Base-by-base conservation (phyloP, 1,284 basidiomycete species). In the Cerioporus squamosus region DNA sequence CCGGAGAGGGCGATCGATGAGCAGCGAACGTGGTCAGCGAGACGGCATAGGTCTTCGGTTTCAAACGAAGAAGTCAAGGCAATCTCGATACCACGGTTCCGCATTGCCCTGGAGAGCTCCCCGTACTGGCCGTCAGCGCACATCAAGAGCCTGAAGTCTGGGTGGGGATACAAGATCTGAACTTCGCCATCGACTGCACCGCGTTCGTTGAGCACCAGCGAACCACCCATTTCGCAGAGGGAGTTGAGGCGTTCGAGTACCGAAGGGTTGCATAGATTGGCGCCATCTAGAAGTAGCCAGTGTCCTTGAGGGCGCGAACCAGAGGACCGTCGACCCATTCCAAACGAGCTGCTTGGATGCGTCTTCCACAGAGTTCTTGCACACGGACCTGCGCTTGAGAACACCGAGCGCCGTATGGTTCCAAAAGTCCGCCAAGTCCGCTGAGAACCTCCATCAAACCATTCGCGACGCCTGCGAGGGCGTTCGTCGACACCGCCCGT, bases 241-340 rank as follows among this genome's bases (percentile, higher is more conserved):
- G 95, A 97, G 73, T 99, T 99, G 44, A 99, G 85, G 23, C 97
- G 87, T 78, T 99, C 97, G 24, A 99, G 85, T 5, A 99, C 96
- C 2, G 96, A 97, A 2, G 97, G 90, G 60, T 85, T 95, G 77
- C 97, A 99, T 14, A 97, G 81, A 71, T 99, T 99, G 51, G 97
- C 96, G 61, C 91, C 91, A 64, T 98, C 94, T 53, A 99, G 82
- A 44, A 98, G 79, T 49, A 98, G 78, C 96, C 97, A 98, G 64
- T 90, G 81, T 1, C 98, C 70, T 89, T 91, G 79, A 99, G 86
- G 1, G 97, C 95, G 44, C 81, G 82, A 26, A 98, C 81, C 18
- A 99, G 81, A n/a, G 95, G 94, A 1, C 97, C 97, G 70, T 99
- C 97, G 10, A 95, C 82, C 97, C 98, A 99, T 67, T 93, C 92